These are phyloP conservation scores for Passiflora organensis DNA, from an alignment of 345 rosid species.

Conservation along the genomic window DNA sequence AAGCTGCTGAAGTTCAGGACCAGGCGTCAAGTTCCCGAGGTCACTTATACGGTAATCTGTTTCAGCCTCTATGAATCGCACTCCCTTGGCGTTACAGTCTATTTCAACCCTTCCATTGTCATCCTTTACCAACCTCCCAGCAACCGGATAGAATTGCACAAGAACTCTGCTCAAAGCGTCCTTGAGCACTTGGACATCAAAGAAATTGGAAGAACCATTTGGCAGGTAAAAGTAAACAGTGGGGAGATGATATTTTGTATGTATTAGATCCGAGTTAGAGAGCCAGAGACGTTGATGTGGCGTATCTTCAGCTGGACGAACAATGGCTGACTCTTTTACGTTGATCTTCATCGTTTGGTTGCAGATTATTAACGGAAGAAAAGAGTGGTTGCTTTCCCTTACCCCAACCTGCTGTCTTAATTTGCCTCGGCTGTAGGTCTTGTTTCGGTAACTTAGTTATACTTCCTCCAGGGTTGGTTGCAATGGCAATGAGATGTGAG, in stretches of 20 bases:
- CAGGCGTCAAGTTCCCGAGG: neutral
- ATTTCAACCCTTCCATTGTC: conserved; percentile 28
- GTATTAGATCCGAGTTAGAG: conserved; percentile 26
- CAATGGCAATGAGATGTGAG: too few species aligned
- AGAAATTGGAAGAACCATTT: conserved; percentile 11
- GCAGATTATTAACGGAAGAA: too few species aligned
- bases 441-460: too few species aligned
- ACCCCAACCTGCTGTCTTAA: too few species aligned
- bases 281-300: conserved; percentile 16
- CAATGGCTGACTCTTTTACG: conserved; percentile 7
- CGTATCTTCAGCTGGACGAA: conserved; percentile 25
- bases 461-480: too few species aligned
- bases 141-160: conserved; percentile 32
- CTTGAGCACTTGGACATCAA: conserved; percentile 16
- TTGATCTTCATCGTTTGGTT: conserved; percentile 10
- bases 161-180: conserved; percentile 28
- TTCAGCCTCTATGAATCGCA: conserved; percentile 7
- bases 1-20: neutral
- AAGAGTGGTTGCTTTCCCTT: too few species aligned
- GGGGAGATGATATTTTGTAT: neutral
- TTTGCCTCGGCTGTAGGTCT: too few species aligned
- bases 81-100: conserved; percentile 19
- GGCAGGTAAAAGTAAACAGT: conserved; percentile 21
- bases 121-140: conserved; percentile 26
- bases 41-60: neutral